Base-by-base conservation (phyloP, 768 basidiomycete species). In the Boletales sp. region DNA sequence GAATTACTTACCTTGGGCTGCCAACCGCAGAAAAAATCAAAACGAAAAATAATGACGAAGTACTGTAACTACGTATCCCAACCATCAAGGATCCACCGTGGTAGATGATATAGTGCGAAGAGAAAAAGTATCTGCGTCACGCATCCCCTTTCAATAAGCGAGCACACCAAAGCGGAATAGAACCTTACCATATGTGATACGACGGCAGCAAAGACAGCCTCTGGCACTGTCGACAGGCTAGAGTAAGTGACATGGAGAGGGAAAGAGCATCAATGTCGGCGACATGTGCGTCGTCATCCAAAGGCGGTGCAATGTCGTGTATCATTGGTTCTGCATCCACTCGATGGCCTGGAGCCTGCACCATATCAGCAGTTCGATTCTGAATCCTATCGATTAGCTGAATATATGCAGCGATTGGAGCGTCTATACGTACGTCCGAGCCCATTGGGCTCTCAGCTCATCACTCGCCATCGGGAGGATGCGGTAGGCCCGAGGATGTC, bases 1-100 rank as follows among this genome's bases (percentile, higher is more conserved):
- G 25, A 33, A 61, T 54, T 46, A 66, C 62, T 52, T 64, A 63
- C 64, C 64, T 64, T 46, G 62, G 44, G 49, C 41, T 21, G 35
- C 14, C 34, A 18, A 39, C 46, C 5, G 42, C 32, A 33, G 14
- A 35, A 37, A 44, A 46, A 50, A 38, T 10, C 38, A 46, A 49
- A 47, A 51, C 51, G 35, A 55, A 58, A 48, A 46, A 48, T 28
- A 28, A 28, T 28, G 25, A 12, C 36, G 2, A 34, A 41, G 37
- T 56, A 56, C 49, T 44, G 52, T 33, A 18, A 43, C 51, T 55
- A 54, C 47, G 47, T 56, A 52, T 44, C 31, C 34, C 31, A 12
- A 17, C 37, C 19, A 39, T 11, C 38, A 11, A 28, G 25, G 7
- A 28, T 28, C 25, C 25, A 28, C 25, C 25, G 17, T 42, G 43